Conservation (phyloP, 2,329 filamentous ascomycete species). For the Trichoderma sp. region DNA sequence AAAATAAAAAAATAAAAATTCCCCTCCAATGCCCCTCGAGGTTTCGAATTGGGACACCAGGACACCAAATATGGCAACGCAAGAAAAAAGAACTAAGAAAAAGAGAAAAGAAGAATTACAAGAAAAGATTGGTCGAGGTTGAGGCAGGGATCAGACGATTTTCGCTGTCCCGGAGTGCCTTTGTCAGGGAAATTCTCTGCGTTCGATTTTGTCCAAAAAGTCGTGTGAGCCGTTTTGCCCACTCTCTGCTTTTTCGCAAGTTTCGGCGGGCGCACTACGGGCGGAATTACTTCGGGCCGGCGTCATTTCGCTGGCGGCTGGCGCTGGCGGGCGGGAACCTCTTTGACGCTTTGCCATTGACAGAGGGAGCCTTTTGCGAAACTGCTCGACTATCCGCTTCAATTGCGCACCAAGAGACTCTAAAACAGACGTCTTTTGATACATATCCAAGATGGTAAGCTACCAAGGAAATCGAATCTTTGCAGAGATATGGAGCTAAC, state of each 20-base stretch:
- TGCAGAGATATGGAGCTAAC: conserved; percentile 45
- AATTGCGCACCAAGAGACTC: conserved; percentile 38
- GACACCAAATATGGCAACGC: background rate
- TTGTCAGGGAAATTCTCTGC: conserved; percentile 25
- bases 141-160: conserved; percentile 12
- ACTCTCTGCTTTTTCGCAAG: conserved; percentile 23
- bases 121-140: background rate
- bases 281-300: conserved; percentile 32
- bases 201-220: conserved; percentile 26
- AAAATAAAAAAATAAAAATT: conserved; percentile 1
- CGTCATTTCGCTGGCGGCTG: conserved; percentile 8
- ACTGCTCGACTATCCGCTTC: conserved; percentile 26
- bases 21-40: conserved; percentile 25
- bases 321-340: conserved; percentile 15
- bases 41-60: background rate
- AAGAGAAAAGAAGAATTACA: background rate
- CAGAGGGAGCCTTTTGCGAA: background rate
- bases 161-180: conserved; percentile 16
- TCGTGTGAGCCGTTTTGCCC: conserved; percentile 30
- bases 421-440: conserved; percentile 41
- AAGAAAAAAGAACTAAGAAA: background rate
- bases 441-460: conserved; percentile 61
- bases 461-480: conserved; percentile 52
- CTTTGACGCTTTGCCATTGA: conserved; percentile 1
- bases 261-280: conserved; percentile 1